phyloP scores from a whole-genome alignment of 73 alveolate genomes.

The Paramecium pentaurelia region DNA sequence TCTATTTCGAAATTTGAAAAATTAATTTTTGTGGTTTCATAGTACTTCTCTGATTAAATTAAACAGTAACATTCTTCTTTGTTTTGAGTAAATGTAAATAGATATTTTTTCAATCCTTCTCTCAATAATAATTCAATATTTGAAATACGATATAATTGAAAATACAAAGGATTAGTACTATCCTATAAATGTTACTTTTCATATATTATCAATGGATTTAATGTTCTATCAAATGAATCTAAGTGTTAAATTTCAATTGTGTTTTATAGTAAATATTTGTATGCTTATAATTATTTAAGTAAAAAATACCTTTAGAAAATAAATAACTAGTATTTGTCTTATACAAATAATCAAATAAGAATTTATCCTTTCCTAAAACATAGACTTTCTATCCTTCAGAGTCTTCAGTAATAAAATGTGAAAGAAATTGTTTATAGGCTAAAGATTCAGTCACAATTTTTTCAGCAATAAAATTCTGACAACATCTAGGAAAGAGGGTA shows the following conservation, averaged over 20 bases:
- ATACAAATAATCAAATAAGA: background rate
- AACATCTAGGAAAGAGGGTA: background rate
- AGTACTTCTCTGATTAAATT: background rate
- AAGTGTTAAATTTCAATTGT: background rate
- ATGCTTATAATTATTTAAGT: background rate
- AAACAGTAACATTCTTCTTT: background rate
- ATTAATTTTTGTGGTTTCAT: background rate
- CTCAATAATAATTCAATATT: background rate
- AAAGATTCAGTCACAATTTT: background rate
- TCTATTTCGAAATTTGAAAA: background rate
- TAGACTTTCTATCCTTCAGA: background rate
- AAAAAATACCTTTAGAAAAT: background rate
- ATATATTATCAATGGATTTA: background rate
- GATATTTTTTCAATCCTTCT: background rate
- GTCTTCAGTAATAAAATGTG: background rate
- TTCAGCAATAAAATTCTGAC: background rate
- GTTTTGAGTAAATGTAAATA: background rate
- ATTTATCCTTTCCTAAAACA: background rate
- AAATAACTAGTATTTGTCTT: background rate
- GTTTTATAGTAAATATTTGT: background rate
- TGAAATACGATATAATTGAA: background rate
- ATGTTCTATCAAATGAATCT: background rate
- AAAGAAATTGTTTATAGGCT: background rate
- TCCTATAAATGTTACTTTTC: background rate
- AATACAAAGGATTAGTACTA: background rate